phyloP scores from a whole-genome alignment of 2,329 filamentous ascomycete genomes.

The Colletotrichum salicis region DNA sequence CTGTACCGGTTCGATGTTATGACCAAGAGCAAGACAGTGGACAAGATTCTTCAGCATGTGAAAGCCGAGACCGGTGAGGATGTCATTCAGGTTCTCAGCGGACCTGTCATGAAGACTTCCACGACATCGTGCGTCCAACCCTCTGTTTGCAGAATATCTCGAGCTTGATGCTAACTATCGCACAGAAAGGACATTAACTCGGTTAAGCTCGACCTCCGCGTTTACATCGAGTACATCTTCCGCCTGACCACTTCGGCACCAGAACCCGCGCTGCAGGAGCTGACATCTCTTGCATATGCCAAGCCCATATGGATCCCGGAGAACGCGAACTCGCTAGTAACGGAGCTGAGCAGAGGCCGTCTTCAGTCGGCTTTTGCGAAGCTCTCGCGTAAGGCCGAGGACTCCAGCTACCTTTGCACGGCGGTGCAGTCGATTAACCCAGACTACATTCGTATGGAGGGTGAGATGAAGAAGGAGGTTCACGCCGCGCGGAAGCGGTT shows the following conservation, averaged over 20 bases:
- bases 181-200: constrained; percentile 50
- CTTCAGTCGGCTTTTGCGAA: constrained; percentile 69
- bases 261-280: constrained; percentile 57
- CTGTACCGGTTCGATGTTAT: constrained; percentile 85
- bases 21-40: constrained; percentile 86
- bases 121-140: constrained; percentile 43
- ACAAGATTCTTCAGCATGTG: constrained; percentile 74
- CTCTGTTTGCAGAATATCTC: not conserved
- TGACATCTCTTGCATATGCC: constrained; percentile 67
- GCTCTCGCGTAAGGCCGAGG: constrained; percentile 63
- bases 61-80: constrained; percentile 65
- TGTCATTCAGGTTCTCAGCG: constrained; percentile 55
- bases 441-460: constrained; percentile 64
- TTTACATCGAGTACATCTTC: constrained; percentile 65
- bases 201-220: constrained; percentile 51
- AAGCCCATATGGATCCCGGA: constrained; percentile 46
- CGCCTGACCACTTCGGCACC: constrained; percentile 57
- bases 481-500: constrained; percentile 63
- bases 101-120: constrained; percentile 39
- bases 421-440: constrained; percentile 65
- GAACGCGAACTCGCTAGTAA: constrained; percentile 44
- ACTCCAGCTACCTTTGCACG: constrained; percentile 63
- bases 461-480: constrained; percentile 63
- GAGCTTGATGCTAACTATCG: constrained; percentile 46
- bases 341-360: constrained; percentile 65